Percentiles rank a stretch among this genome's conserved stretches.
These are phyloP conservation scores for Hypholoma fasciculare DNA, from an alignment of 768 basidiomycete genomes.

Conservation along the genomic window DNA sequence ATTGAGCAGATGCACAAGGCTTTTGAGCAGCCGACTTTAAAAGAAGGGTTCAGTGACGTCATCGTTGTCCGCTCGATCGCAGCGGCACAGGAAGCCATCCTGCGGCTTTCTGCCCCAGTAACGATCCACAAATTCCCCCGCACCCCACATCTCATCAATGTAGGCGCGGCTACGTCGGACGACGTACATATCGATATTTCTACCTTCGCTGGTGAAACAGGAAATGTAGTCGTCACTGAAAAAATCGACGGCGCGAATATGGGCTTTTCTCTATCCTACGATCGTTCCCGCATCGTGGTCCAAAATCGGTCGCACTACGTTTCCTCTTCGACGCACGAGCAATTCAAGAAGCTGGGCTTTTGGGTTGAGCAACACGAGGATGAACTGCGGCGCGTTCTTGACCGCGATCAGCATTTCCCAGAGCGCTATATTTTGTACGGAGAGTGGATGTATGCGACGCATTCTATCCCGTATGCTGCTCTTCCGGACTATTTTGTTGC, in stretches of 20 bases:
- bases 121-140: constrained; percentile 58
- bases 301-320: constrained; percentile 68
- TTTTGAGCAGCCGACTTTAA: constrained; percentile 42
- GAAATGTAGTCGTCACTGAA: constrained; percentile 53
- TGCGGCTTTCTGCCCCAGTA: constrained; percentile 41
- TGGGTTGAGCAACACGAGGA: constrained; percentile 54
- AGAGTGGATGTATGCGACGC: constrained; percentile 64
- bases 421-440: constrained; percentile 62
- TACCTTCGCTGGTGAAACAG: constrained; percentile 13
- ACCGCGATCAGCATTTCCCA: constrained; percentile 50
- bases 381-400: constrained; percentile 42
- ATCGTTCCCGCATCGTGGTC: constrained; percentile 44
- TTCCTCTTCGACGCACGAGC: constrained; percentile 53
- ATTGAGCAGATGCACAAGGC: constrained; percentile 51
- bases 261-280: constrained; percentile 57
- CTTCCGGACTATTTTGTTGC: constrained; percentile 60
- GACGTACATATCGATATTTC: constrained; percentile 41
- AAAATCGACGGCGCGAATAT: constrained; percentile 71
- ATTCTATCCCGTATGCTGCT: constrained; percentile 56
- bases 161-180: constrained; percentile 56
- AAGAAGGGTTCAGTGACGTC: constrained; percentile 57
- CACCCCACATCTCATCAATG: constrained; percentile 57
- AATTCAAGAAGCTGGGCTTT: constrained; percentile 56
- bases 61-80: constrained; percentile 49
- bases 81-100: constrained; percentile 48